Evolutionary conservation across 1,284 basidiomycete genomes (phyloP).

Genomic region (Puccinia sorghi): DNA sequence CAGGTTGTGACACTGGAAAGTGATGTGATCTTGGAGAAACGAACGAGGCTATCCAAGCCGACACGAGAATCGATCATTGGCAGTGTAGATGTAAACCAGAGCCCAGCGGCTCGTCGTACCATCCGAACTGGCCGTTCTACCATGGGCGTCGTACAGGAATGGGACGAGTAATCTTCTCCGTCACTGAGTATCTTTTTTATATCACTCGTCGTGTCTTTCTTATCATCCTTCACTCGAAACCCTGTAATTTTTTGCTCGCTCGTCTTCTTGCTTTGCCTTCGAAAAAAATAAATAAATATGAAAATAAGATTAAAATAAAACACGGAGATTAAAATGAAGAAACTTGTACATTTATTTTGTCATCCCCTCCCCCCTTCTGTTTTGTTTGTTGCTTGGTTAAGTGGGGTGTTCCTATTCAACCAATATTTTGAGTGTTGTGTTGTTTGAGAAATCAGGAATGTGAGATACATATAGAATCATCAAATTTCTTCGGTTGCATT

Average conservation of each 20-base stretch:
- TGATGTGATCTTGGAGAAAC: slow-evolving; percentile 25
- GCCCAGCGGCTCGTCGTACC: not conserved
- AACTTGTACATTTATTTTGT: too few species aligned
- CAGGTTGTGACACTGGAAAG: slow-evolving; percentile 11
- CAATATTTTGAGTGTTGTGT: too few species aligned
- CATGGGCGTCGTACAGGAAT: not conserved
- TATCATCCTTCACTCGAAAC: not conserved
- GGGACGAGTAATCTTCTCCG: not conserved
- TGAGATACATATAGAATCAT: too few species aligned
- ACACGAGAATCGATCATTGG: slow-evolving; percentile 14
- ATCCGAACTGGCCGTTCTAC: slow-evolving; percentile 6
- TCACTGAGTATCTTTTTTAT: not conserved
- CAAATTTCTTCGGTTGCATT: too few species aligned
- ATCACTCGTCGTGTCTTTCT: not conserved
- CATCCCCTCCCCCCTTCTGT: too few species aligned
- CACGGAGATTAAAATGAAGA: too few species aligned
- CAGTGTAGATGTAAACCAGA: not conserved
- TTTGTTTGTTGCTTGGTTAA: too few species aligned
- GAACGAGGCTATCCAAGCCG: not conserved
- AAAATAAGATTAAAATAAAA: too few species aligned
- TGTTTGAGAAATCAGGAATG: too few species aligned
- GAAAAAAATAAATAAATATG: too few species aligned
- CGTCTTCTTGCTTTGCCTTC: too few species aligned
- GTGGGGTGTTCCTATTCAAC: too few species aligned
- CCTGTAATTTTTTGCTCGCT: not conserved